Evolutionary conservation across 257 asterid genomes (phyloP).

Genomic region (Scutellaria minor): DNA sequence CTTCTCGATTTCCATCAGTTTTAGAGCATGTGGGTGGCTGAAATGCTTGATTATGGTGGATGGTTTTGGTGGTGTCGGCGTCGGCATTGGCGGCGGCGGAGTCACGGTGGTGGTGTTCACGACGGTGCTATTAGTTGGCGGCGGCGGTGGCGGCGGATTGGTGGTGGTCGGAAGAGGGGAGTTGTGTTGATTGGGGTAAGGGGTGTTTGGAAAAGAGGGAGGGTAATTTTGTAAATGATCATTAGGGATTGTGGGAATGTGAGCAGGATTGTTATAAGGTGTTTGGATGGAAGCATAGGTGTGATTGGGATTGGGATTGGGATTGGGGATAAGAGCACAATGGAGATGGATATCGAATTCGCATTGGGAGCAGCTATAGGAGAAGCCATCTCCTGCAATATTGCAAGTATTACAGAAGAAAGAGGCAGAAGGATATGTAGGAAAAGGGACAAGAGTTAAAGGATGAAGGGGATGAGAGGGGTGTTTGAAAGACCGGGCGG

Average conservation of each 20-base stretch:
- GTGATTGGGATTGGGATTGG: conserved; percentile 28
- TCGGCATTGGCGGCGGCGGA: conserved; percentile 17
- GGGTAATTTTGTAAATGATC: neutral
- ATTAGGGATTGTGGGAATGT: neutral
- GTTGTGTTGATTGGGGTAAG: conserved; percentile 7
- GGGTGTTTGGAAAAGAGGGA: conserved; percentile 5
- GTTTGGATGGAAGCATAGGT: conserved; percentile 38
- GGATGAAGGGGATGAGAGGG: conserved; percentile 63
- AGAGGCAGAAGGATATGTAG: conserved; percentile 59
- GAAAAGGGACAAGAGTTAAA: conserved; percentile 58
- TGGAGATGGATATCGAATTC: conserved; percentile 68
- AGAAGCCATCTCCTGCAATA: conserved; percentile 51
- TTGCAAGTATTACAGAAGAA: conserved; percentile 60
- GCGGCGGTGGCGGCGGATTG: conserved; percentile 1
- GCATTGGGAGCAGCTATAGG: conserved; percentile 58
- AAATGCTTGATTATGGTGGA: conserved; percentile 54
- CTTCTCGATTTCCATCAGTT: conserved; percentile 41
- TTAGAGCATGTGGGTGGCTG: conserved; percentile 67
- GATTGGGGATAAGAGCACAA: conserved; percentile 48
- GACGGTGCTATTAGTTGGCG: conserved; percentile 34
- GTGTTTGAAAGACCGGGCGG: conserved; percentile 52
- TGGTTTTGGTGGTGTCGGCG: conserved; percentile 21
- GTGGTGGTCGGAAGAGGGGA: conserved; percentile 25
- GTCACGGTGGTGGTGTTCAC: conserved; percentile 31
- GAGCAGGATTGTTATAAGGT: conserved; percentile 29